Percentiles rank a stretch among this genome's conserved stretches.
These are phyloP conservation scores for Epichloe elymi DNA, from an alignment of 2,329 filamentous ascomycete genomes.

Conservation along the genomic window DNA sequence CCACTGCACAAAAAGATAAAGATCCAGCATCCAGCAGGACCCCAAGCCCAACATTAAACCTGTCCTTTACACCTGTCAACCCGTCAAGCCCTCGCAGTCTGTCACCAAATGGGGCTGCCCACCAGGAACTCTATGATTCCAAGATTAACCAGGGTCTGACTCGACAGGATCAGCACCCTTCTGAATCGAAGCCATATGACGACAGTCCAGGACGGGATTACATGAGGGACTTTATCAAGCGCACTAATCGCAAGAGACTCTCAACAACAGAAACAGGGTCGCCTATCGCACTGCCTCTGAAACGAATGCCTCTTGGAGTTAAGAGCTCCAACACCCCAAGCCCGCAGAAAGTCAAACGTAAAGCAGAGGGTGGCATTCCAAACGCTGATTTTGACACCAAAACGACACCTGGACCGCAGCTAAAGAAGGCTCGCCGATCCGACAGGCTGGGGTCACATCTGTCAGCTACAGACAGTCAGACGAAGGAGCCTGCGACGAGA, in stretches of 20 bases:
- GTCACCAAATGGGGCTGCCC: not conserved
- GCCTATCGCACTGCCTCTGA: slow-evolving; percentile 13
- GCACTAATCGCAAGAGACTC: slow-evolving; percentile 15
- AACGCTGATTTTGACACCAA: slow-evolving; percentile 12
- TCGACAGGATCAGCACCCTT: not conserved
- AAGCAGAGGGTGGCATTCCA: slow-evolving; percentile 12
- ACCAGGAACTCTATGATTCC: not conserved
- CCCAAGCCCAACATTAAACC: not conserved
- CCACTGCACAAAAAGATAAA: not conserved
- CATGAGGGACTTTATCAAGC: slow-evolving; percentile 23
- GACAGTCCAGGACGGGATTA: slow-evolving; percentile 23
- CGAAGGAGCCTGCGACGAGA: not conserved
- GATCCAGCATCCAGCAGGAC: not conserved
- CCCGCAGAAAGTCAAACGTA: slow-evolving; percentile 20
- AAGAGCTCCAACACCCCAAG: slow-evolving; percentile 24
- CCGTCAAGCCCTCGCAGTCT: not conserved
- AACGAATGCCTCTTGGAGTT: slow-evolving; percentile 19
- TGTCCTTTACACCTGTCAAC: not conserved
- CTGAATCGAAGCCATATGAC: slow-evolving; percentile 7
- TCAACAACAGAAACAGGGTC: slow-evolving; percentile 20
- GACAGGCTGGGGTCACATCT: slow-evolving; percentile 5
- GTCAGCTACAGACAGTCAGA: not conserved
- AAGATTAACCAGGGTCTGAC: not conserved
- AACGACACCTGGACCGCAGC: slow-evolving; percentile 9
- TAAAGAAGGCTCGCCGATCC: slow-evolving; percentile 14